Evolutionary conservation across 2,329 filamentous ascomycete genomes (phyloP).

Genomic region (Pyrenophora teres): DNA sequence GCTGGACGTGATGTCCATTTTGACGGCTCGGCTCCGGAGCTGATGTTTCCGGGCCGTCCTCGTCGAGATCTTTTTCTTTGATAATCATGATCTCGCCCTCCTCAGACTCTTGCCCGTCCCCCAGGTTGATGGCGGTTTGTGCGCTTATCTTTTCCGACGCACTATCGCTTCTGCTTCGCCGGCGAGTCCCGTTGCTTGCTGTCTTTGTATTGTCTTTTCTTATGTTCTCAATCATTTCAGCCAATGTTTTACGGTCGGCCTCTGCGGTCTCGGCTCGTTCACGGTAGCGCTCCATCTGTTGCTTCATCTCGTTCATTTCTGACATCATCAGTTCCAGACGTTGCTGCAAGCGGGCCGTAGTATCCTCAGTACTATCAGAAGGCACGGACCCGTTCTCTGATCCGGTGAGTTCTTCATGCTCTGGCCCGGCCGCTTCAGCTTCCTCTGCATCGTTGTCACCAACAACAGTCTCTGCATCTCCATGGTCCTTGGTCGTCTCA

Average conservation of each 20-base stretch:
- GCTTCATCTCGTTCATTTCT: conserved; percentile 80
- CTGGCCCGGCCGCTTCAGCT: conserved; percentile 13
- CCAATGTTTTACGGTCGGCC: conserved; percentile 75
- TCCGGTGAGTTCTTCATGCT: conserved; percentile 20
- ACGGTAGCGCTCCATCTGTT: conserved; percentile 78
- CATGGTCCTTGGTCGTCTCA: conserved; percentile 55
- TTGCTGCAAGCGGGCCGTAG: conserved; percentile 63
- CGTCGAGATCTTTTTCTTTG: conserved; percentile 37
- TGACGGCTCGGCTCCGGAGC: conserved; percentile 26
- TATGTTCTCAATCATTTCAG: conserved; percentile 86
- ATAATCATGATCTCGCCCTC: conserved; percentile 46
- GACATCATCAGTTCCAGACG: conserved; percentile 76
- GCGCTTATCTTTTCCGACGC: conserved; percentile 14
- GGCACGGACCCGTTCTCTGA: conserved; percentile 31
- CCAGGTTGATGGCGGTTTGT: conserved; percentile 1
- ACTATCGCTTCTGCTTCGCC: conserved; percentile 33
- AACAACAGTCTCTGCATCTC: conserved; percentile 34
- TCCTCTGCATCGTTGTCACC: conserved; percentile 27
- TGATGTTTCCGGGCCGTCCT: conserved; percentile 28
- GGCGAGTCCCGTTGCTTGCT: conserved; percentile 37
- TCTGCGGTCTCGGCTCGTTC: conserved; percentile 81
- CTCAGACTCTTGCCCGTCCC: conserved; percentile 33
- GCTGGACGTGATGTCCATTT: conserved; percentile 38
- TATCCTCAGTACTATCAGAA: conserved; percentile 36
- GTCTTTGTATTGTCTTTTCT: conserved; percentile 66